A percentile compares a stretch with the other conserved stretches of the same genome.
Conservation (phyloP, 2,329 filamentous ascomycete species). For the Phyllosticta citriasiana region DNA sequence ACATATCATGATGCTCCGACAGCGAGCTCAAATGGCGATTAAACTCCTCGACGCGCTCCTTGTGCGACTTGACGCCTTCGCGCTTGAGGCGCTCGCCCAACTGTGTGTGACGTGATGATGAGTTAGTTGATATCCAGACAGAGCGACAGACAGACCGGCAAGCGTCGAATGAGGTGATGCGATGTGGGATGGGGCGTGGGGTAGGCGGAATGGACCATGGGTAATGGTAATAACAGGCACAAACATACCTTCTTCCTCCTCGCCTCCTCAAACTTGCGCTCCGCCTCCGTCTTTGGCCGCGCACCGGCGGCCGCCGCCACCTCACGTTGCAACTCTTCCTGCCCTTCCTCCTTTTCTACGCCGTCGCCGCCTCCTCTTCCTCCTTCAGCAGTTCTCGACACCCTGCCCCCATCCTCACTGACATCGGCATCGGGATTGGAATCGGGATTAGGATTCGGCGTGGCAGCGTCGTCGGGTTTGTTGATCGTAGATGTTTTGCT, state of each 20-base stretch:
- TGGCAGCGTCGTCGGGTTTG: constrained; percentile 5
- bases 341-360: constrained; percentile 12
- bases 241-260: constrained; percentile 64
- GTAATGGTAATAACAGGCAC: too few species aligned
- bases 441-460: constrained; percentile 12
- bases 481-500: background rate
- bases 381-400: background rate
- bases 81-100: constrained; percentile 71
- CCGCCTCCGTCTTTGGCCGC: constrained; percentile 68
- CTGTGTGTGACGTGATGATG: too few species aligned
- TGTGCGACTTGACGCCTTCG: constrained; percentile 91
- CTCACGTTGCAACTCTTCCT: constrained; percentile 17
- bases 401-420: constrained; percentile 18
- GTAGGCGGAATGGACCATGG: too few species aligned
- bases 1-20: constrained; percentile 98
- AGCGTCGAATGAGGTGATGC: too few species aligned
- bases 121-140: too few species aligned
- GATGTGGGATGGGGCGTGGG: background rate
- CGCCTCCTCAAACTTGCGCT: constrained; percentile 70
- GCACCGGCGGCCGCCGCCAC: background rate
- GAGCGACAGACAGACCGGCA: too few species aligned
- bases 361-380: background rate
- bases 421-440: constrained; percentile 3
- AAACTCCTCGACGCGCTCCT: constrained; percentile 88
- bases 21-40: constrained; percentile 87